phyloP scores from a whole-genome alignment of 1,284 basidiomycete species.

The Cerrena zonata region DNA sequence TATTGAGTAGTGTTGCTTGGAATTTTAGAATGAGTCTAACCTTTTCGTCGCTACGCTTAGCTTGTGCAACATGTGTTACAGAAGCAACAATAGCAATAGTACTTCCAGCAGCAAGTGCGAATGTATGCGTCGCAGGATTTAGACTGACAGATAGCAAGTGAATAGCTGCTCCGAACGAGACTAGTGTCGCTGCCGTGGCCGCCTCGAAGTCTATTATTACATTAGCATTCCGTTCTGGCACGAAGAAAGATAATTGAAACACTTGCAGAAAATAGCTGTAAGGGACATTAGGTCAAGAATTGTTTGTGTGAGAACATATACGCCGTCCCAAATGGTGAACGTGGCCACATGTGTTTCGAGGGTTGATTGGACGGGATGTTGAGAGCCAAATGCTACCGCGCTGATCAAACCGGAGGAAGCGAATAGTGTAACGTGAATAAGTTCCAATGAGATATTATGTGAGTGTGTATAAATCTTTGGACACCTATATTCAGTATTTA shows the following conservation, averaged over 20 bases:
- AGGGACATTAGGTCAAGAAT: slow-evolving; percentile 12
- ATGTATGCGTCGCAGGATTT: slow-evolving; percentile 4
- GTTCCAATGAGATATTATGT: slow-evolving; percentile 11
- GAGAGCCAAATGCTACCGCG: slow-evolving; percentile 1
- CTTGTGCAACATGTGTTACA: not conserved
- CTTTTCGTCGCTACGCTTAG: not conserved
- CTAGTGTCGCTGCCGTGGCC: slow-evolving; percentile 15
- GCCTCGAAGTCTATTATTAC: slow-evolving; percentile 19
- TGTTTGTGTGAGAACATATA: slow-evolving; percentile 11
- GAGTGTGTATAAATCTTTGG: slow-evolving; percentile 15
- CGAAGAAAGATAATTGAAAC: too few relatives aligned
- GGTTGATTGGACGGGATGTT: not conserved
- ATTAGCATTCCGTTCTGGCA: too few relatives aligned
- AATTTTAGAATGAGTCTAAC: too few relatives aligned
- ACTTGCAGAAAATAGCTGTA: slow-evolving; percentile 19
- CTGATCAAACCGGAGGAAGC: slow-evolving; percentile 12
- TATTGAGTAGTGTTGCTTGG: too few relatives aligned
- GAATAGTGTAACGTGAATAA: slow-evolving; percentile 17
- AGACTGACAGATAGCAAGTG: slow-evolving; percentile 14
- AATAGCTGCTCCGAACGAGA: slow-evolving; percentile 13
- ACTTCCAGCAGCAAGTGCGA: slow-evolving; percentile 14
- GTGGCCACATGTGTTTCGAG: not conserved
- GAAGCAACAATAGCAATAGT: slow-evolving; percentile 14
- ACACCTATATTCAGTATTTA: not conserved
- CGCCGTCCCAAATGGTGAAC: slow-evolving; percentile 5